Evolutionary conservation across 2,329 filamentous ascomycete genomes (phyloP).

Genomic region (Talaromyces atroroseus): DNA sequence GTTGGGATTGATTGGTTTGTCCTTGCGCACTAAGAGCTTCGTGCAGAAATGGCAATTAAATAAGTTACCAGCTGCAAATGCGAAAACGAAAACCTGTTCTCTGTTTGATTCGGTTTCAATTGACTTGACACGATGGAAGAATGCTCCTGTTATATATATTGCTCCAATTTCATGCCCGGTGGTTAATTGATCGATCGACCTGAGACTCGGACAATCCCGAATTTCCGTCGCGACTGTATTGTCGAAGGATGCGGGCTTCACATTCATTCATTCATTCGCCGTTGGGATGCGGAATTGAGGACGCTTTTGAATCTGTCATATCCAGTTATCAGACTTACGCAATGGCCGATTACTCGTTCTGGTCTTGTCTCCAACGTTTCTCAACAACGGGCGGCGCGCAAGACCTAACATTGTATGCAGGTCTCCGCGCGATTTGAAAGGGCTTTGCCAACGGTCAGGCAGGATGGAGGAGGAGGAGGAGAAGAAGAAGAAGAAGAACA

Average conservation of each 20-base stretch:
- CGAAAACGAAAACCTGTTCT: not conserved
- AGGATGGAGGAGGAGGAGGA: too few species aligned
- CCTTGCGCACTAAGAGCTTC: slow-evolving; percentile 2
- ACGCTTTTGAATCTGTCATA: not conserved
- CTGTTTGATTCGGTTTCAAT: not conserved
- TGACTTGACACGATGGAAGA: not conserved
- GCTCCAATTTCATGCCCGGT: not conserved
- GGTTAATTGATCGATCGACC: too few species aligned
- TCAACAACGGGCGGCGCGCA: not conserved
- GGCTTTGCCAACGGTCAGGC: not conserved
- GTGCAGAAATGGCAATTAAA: not conserved
- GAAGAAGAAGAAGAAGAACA: not conserved
- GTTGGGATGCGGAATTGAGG: not conserved
- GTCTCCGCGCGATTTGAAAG: not conserved
- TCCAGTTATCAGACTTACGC: not conserved
- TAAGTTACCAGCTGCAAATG: not conserved
- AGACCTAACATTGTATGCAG: not conserved
- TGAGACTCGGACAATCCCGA: not conserved
- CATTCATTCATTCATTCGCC: too few species aligned
- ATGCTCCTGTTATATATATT: not conserved
- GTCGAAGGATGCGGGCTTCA: not conserved
- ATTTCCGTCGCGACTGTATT: not conserved
- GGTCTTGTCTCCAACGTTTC: not conserved
- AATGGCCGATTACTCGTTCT: not conserved
- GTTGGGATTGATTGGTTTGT: slow-evolving; percentile 5